phyloP scores from a whole-genome alignment of 2,329 filamentous ascomycete species.

The Xylaria sp. region DNA sequence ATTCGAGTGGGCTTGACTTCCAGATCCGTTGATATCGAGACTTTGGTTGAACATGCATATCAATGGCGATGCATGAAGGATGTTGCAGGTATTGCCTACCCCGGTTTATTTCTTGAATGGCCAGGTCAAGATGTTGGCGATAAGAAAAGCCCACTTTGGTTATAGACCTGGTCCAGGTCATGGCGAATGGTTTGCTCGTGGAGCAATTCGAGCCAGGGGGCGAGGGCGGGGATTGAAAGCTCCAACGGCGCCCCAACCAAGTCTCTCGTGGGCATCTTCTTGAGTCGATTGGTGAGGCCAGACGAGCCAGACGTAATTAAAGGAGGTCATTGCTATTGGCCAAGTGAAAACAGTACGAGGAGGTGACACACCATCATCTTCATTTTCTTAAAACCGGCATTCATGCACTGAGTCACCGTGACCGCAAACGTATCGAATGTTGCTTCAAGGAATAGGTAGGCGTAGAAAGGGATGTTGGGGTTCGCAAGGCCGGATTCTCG shows the following conservation, averaged over 20 bases:
- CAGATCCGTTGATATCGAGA: neutral
- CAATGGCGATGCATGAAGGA: neutral
- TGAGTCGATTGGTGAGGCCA: neutral
- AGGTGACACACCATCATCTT: neutral
- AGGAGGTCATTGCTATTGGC: neutral
- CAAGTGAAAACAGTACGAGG: neutral
- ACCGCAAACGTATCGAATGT: no score
- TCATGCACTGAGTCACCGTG: no score
- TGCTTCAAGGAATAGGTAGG: no score
- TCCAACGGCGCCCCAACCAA: neutral
- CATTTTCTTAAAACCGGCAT: no score
- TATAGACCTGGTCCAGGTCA: no score
- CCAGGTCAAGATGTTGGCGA: neutral
- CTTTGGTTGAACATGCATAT: neutral
- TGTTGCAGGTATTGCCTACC: neutral
- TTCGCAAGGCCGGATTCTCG: no score
- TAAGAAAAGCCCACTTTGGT: no score
- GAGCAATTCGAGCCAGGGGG: neutral
- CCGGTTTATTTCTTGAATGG: neutral
- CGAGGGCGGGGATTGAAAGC: neutral
- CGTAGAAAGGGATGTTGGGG: no score
- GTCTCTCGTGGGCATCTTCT: neutral
- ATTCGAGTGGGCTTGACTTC: neutral
- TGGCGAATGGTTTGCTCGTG: neutral
- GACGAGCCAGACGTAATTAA: neutral